Percentiles rank a stretch among this genome's conserved stretches.
Conservation (phyloP, 2,329 filamentous ascomycete species). For the Thielaviopsis populi region DNA sequence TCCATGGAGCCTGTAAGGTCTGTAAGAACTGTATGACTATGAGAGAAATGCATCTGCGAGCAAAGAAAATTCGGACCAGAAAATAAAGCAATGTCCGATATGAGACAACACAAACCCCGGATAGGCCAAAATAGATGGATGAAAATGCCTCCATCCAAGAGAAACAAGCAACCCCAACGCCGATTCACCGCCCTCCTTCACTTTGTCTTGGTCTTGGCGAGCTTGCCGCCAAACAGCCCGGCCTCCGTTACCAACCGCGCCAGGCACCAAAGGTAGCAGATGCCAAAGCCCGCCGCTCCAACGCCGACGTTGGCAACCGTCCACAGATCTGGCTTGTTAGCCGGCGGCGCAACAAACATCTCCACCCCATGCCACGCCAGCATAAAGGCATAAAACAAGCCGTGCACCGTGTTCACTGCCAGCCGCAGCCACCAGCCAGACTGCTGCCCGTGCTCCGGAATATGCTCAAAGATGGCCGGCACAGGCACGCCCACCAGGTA, state of each 20-base stretch:
- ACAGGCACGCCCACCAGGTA: conserved; percentile 77
- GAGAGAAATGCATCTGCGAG: not conserved
- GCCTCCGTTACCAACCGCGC: conserved; percentile 50
- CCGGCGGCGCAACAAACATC: conserved; percentile 50
- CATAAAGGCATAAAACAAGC: conserved; percentile 64
- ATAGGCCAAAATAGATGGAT: not conserved
- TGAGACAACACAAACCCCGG: not conserved
- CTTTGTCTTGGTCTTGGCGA: conserved; percentile 28
- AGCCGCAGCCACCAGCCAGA: conserved; percentile 21
- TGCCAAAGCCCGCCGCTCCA: conserved; percentile 67
- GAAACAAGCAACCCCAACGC: conserved; percentile 8
- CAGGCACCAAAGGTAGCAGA: conserved; percentile 87
- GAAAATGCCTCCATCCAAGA: not conserved
- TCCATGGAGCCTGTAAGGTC: not conserved
- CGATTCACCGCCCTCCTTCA: conserved; percentile 1
- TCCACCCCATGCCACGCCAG: conserved; percentile 67
- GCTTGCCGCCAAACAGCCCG: conserved; percentile 30
- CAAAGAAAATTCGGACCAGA: not conserved
- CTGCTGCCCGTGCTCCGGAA: conserved; percentile 16
- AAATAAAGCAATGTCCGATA: not conserved
- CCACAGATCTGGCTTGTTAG: conserved; percentile 81
- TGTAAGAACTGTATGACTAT: not conserved
- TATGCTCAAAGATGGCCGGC: conserved; percentile 43
- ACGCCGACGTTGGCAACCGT: conserved; percentile 79
- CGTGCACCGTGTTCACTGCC: conserved; percentile 52